Conservation (phyloP, 164 flowering plant genomes). For the Tinospora cordifolia region DNA sequence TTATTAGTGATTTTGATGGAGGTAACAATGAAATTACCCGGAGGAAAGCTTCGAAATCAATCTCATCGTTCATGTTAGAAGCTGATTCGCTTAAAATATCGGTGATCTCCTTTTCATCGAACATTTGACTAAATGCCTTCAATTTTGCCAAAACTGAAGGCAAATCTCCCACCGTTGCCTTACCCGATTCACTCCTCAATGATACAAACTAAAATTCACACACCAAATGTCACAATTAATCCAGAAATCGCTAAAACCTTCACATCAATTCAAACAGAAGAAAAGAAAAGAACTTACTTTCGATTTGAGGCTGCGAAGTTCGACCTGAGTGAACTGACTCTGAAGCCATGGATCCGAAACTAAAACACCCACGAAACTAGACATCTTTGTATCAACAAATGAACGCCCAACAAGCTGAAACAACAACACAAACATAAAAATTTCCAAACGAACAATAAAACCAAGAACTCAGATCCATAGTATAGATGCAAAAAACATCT, state of each 20-base stretch:
- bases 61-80: slow-evolving; percentile 39
- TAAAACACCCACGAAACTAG: slow-evolving; percentile 53
- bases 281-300: slow-evolving; percentile 26
- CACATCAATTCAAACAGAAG: not conserved
- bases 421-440: not conserved
- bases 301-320: slow-evolving; percentile 57
- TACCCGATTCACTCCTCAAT: slow-evolving; percentile 26
- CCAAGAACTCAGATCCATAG: slow-evolving; percentile 13
- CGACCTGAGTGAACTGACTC: slow-evolving; percentile 76
- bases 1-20: too few relatives aligned
- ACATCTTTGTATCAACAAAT: slow-evolving; percentile 30
- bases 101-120: slow-evolving; percentile 55
- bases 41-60: slow-evolving; percentile 76
- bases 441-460: slow-evolving; percentile 6
- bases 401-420: not conserved
- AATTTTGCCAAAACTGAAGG: slow-evolving; percentile 55
- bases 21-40: slow-evolving; percentile 34
- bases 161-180: slow-evolving; percentile 50
- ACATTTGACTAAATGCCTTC: slow-evolving; percentile 40
- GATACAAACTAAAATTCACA: slow-evolving; percentile 37
- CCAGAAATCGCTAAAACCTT: too few relatives aligned
- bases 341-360: slow-evolving; percentile 81
- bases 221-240: slow-evolving; percentile 6
- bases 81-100: slow-evolving; percentile 37
- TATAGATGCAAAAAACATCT: slow-evolving; percentile 4